These are phyloP conservation scores for Skeletonema marinoi DNA, from an alignment of 108 stramenopile genomes.

Conservation along the genomic window DNA sequence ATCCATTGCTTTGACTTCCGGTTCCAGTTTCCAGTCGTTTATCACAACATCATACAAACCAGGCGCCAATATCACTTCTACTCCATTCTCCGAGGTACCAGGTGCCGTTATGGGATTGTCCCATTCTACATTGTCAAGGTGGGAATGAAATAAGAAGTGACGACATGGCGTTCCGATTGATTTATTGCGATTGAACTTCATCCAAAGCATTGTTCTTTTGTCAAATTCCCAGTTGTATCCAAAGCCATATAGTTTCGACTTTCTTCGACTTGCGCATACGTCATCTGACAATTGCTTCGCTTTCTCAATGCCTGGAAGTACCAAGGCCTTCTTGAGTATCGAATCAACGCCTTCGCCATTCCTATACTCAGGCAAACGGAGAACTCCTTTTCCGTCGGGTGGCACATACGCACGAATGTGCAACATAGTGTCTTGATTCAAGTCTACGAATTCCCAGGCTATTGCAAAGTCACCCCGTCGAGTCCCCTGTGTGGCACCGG, in stretches of 20 bases:
- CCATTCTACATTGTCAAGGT: conserved; percentile 27
- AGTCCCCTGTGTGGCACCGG: conserved; percentile 45
- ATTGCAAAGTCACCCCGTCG: conserved; percentile 47
- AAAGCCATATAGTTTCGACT: conserved; percentile 35
- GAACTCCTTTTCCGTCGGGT: conserved; percentile 39
- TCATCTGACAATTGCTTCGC: conserved; percentile 18
- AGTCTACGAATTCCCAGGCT: conserved; percentile 37
- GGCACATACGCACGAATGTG: conserved; percentile 43
- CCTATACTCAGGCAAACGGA: conserved; percentile 44
- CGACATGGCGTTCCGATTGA: conserved; percentile 47
- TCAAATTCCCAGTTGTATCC: conserved; percentile 44
- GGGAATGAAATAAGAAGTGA: conserved; percentile 41
- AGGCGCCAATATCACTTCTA: conserved; percentile 26
- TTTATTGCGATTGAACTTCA: conserved; percentile 38
- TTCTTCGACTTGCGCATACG: conserved; percentile 24
- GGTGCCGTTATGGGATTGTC: conserved; percentile 10
- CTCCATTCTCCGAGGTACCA: conserved; percentile 21
- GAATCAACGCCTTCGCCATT: conserved; percentile 43
- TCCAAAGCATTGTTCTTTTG: conserved; percentile 12
- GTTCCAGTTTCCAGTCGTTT: conserved; percentile 32
- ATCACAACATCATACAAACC: conserved; percentile 42
- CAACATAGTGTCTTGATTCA: conserved; percentile 2
- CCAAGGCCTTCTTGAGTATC: conserved; percentile 24
- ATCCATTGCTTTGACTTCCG: conserved; percentile 15
- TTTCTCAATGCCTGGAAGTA: conserved; percentile 29